Conservation (phyloP, 2,329 filamentous ascomycete species). For the Arthrobotrys iridis region DNA sequence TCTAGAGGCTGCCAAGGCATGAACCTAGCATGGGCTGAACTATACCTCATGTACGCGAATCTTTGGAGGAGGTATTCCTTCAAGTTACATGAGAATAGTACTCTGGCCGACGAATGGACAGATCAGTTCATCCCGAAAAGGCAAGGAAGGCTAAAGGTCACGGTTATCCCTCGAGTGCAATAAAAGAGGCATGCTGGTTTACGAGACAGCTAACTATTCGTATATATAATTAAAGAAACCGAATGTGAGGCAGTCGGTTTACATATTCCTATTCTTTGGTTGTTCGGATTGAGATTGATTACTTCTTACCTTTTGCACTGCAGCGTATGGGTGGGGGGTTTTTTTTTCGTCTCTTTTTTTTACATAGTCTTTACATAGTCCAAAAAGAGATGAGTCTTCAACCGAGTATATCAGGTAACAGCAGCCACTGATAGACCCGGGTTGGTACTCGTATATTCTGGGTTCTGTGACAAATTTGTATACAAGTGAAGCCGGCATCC, state of each 20-base stretch:
- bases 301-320: background rate
- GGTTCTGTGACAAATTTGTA: no score
- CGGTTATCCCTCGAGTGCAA: constrained; percentile 29
- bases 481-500: no score
- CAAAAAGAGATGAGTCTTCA: no score
- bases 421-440: no score
- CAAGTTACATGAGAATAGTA: constrained; percentile 55
- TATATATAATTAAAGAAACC: background rate
- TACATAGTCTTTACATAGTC: no score
- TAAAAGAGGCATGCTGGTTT: constrained; percentile 24
- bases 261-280: background rate
- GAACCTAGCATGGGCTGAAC: constrained; percentile 60
- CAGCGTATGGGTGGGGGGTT: background rate
- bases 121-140: constrained; percentile 52
- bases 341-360: no score
- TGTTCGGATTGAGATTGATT: constrained; percentile 3
- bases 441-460: no score
- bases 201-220: background rate
- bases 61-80: constrained; percentile 60
- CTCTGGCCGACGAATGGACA: constrained; percentile 22
- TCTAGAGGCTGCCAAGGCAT: constrained; percentile 61
- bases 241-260: background rate
- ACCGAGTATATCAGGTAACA: no score
- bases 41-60: constrained; percentile 60
- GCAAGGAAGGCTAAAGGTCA: constrained; percentile 27